Evolutionary conservation across 2,329 filamentous ascomycete species (phyloP).

Genomic region (Capronia epimyces): DNA sequence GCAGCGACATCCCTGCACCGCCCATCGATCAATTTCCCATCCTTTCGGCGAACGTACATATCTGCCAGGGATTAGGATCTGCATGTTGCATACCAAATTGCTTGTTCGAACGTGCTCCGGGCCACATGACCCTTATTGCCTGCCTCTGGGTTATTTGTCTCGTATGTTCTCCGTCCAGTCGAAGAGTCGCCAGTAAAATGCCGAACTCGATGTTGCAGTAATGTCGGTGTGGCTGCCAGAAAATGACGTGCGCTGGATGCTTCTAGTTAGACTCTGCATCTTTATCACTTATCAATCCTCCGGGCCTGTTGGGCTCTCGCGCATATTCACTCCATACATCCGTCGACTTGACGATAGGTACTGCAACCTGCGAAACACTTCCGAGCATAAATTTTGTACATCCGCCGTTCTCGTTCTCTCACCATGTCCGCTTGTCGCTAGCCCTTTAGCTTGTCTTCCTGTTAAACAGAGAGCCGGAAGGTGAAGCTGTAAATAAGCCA

Average conservation of each 20-base stretch:
- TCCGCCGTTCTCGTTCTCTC: not conserved
- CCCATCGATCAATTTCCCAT: not conserved
- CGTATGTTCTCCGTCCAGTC: not conserved
- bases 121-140: not conserved
- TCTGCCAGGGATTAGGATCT: too few species aligned
- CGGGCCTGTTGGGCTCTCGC: not conserved
- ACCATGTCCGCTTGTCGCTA: slow-evolving; percentile 12
- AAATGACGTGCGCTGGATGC: slow-evolving; percentile 15
- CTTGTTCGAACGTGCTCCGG: not conserved
- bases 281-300: slow-evolving; percentile 8
- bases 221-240: slow-evolving; percentile 11
- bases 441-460: slow-evolving; percentile 1
- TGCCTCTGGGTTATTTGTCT: not conserved
- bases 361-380: not conserved
- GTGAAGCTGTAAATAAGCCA: slow-evolving; percentile 11
- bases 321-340: not conserved
- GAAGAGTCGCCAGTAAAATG: not conserved
- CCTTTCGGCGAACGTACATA: not conserved
- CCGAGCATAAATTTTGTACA: not conserved
- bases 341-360: not conserved
- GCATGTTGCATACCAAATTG: not conserved
- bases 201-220: not conserved
- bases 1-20: not conserved
- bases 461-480: slow-evolving; percentile 1
- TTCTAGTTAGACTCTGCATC: not conserved